Base-by-base conservation (phyloP, 2,329 filamentous ascomycete genomes). In the Nothophaeocryptopus gaeumannii region DNA sequence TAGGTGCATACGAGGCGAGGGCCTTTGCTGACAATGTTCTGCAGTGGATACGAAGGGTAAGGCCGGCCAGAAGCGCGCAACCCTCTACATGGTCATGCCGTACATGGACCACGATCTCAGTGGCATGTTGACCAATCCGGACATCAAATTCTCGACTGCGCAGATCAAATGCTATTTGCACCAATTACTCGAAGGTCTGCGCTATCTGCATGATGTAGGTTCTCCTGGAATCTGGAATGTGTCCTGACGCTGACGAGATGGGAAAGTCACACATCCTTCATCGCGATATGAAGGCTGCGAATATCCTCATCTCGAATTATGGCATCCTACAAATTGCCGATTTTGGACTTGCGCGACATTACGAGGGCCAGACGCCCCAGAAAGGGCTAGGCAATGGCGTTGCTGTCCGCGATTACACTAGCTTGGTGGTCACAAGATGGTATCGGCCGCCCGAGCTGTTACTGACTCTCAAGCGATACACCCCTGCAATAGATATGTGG, bases 21-120 rank as follows among this genome's bases (percentile, higher is more conserved):
- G 48, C 42, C 39, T 43, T 45, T 55, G 43, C 50, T 48, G 31
- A 20, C 9, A 11, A 10, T 38, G 26, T 5, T 5, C 12, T 45
- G 44, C 53, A 60, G 58, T 50, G 30, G 65, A 67, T 44, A 60
- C 62, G n/a, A 66, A 67, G 50, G 58, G 56, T 41, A 67, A 64
- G 53, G 59, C 40, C 74, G 72, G 78, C 70, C 64, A 72, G 61
- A 76, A 76, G 61, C 83, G 85, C 52, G 85, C 86, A 3, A 91
- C 91, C 61, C 90, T 99, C 78, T 97, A 97, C 73, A 99, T 99
- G 93, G 92, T 95, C 44, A 96, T 86, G 38, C 93, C 92, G 5
- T 99, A 99, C 70, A 96, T 97, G 90, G 91, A 97, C 63, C 93
- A 99, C 72, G 93, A 99, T 72, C 80, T 99, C n/a, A 95, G 92